Base-by-base conservation (phyloP, 1,284 basidiomycete genomes). In the Moniliophthora roreri region DNA sequence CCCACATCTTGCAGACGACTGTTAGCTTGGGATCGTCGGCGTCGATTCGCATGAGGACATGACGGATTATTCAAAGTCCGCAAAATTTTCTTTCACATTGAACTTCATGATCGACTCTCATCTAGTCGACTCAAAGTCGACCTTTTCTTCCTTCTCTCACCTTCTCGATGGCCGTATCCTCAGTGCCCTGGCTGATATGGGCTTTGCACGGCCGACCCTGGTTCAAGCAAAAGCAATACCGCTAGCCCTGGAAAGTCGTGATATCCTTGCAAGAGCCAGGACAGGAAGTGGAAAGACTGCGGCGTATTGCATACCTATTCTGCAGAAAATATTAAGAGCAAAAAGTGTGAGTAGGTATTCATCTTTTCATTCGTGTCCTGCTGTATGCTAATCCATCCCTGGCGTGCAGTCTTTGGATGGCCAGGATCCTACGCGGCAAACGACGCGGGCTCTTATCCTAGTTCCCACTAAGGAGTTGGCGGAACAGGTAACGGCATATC, bases 221-320 rank as follows among this genome's bases (percentile, higher is more conserved):
- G 86, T 95, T 3, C 92, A 95, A 66, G 77, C 78, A 5, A 90
- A 89, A 67, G 85, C 85, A 0, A 91, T 96, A 49, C 93, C 93
- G 4, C 78, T 94, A 21, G 93, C 92, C 0, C 81, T 99, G 24
- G 91, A 95, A 68, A 87, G 90, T 58, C 84, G 87, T 48, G 97
- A 99, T 70, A 91, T 99, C 51, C 82, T 99, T 21, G 96, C 95
- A 4, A 81, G 93, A 32, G 95, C 97, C 3, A 82, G 93, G 35
- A 99, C 97, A 1, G 97, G 97, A 11, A 95, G 91, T 54, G 97
- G 97, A 44, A 99, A 99, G 77, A 99, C 97, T 0, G 91, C 93
- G 1, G 95, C 97, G 2, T 99, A 99, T 69, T 93, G 88, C 58
- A 81, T 99, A 4, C 96, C 97, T 0, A 71, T 95, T 15, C 75